Percentiles rank a stretch among this genome's conserved stretches.
Evolutionary conservation across 306 rosid species (phyloP).

Genomic region (Cucumis cinereus): DNA sequence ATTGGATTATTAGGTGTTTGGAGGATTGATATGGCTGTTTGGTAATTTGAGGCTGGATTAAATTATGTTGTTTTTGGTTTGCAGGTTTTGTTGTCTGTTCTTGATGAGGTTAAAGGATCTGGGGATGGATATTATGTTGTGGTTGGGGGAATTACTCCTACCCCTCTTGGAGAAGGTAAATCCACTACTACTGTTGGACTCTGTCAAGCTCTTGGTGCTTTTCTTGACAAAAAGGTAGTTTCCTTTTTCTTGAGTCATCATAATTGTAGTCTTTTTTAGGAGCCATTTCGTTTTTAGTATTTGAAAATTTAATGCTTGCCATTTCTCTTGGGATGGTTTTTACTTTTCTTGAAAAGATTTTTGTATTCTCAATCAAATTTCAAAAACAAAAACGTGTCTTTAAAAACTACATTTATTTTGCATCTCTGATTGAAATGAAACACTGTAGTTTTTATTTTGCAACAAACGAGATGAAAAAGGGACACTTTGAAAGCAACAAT

Average conservation of each 20-base stretch:
- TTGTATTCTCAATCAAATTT: too few species aligned
- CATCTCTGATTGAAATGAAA: neutral
- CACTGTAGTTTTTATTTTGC: neutral
- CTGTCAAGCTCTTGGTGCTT: constrained; percentile 98
- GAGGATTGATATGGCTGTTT: neutral
- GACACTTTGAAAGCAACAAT: neutral
- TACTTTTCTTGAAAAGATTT: too few species aligned
- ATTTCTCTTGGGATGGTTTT: too few species aligned
- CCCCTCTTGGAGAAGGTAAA: constrained; percentile 97
- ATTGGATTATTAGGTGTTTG: neutral
- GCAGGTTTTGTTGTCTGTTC: constrained; percentile 70
- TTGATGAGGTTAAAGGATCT: constrained; percentile 58
- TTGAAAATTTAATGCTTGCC: too few species aligned
- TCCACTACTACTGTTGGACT: constrained; percentile 98
- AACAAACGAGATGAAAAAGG: neutral
- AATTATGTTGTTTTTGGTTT: neutral
- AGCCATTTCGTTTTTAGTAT: too few species aligned
- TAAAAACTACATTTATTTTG: neutral
- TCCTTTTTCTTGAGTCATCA: neutral
- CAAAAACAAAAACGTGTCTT: too few species aligned
- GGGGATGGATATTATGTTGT: constrained; percentile 84
- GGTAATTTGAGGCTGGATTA: neutral
- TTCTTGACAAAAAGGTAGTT: constrained; percentile 75
- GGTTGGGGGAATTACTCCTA: constrained; percentile 97
- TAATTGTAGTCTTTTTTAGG: neutral